Evolutionary conservation across 352 stramenopile species (phyloP).

Genomic region (Pythium dissimile): DNA sequence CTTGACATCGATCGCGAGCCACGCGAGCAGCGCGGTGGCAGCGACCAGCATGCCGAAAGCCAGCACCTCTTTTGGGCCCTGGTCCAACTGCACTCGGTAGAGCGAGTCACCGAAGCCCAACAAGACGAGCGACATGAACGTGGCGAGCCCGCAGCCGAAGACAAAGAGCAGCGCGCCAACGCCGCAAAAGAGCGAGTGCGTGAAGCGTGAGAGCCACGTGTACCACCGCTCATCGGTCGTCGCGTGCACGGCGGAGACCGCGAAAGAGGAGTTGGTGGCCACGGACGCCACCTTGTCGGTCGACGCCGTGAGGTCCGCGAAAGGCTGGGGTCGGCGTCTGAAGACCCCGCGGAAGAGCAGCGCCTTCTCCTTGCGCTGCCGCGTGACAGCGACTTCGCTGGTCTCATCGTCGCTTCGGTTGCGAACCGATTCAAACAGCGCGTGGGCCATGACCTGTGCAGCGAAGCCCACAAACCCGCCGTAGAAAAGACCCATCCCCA

Average conservation of each 20-base stretch:
- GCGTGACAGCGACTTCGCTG: conserved; percentile 40
- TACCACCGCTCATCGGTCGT: conserved; percentile 82
- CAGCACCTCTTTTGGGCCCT: conserved; percentile 40
- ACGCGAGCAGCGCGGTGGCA: conserved; percentile 36
- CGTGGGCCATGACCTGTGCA: conserved; percentile 29
- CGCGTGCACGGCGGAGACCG: no score
- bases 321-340: not conserved
- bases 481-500: conserved; percentile 57
- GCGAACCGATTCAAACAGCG: conserved; percentile 57
- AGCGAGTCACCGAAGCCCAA: conserved; percentile 44
- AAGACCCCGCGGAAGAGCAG: conserved; percentile 51
- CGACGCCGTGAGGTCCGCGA: not conserved
- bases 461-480: conserved; percentile 42
- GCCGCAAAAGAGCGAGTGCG: conserved; percentile 34
- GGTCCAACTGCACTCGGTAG: conserved; percentile 51
- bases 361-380: conserved; percentile 77
- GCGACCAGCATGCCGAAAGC: conserved; percentile 31
- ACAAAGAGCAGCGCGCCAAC: conserved; percentile 37
- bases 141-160: conserved; percentile 41
- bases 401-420: conserved; percentile 64
- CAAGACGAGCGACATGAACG: conserved; percentile 48
- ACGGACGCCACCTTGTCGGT: no score
- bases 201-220: conserved; percentile 52
- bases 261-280: no score
- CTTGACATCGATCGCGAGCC: conserved; percentile 51